Base-by-base conservation (phyloP, 78 protist species). In the Dictyostelium citrinum region DNA sequence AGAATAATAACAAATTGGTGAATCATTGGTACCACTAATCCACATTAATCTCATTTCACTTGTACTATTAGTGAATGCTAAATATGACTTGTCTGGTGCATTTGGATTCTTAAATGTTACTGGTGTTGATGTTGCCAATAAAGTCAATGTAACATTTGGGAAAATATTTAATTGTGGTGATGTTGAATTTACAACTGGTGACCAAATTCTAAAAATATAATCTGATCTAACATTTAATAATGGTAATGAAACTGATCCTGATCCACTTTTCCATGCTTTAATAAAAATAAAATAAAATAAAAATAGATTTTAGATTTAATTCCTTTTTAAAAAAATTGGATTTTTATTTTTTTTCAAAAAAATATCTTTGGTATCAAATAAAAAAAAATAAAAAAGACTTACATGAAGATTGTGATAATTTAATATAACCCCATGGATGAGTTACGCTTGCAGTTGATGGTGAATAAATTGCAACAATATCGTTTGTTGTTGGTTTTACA, bases 151-250 rank as follows among this genome's bases (percentile, higher is more conserved):
- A 12, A 88, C n/a, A 27, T 85, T 85, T 20, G 79, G 12, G 22
- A 55, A 60, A 10, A 78, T 35, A 17, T 14, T 55, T 14, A 70
- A 74, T 5, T 22, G 14, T 67, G 84, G 80, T 37, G 37, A 7
- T 7, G 43, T 8, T 31, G 83, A 27, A 33, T 11, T 78, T 3
- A 55, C 85, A 45, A 31, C 84, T 55, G 93, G 93, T 22, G 37
- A 5, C 93, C 93, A 88, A 14, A 88, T 6, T 67, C 93, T 58
- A 64, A 88, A 88, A 33, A 88, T 17, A 88, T 88, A 88, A 45
- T 78, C 82, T 31, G 17, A 41, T 68, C 85, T 76, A 78, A 78
- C 93, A 78, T 88, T 88, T 60, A 88, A 81, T 31, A 88, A 64
- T 78, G 84, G 93, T 17, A 88, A 6, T 31, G 74, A 31, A 3